phyloP scores from a whole-genome alignment of 2,329 filamentous ascomycete species.

The Monilinia polystroma region DNA sequence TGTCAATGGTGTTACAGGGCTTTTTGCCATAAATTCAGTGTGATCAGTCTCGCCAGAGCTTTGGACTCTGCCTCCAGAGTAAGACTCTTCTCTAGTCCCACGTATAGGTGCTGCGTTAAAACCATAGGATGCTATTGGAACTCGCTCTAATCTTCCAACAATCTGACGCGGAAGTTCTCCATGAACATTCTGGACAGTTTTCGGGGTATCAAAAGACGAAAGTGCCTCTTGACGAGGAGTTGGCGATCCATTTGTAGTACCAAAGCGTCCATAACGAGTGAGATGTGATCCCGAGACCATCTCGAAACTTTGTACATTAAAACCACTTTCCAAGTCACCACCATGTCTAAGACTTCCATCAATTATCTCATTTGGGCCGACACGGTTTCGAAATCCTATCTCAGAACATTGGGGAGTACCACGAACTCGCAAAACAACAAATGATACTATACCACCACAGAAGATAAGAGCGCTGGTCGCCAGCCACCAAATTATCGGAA shows the following conservation, averaged over 20 bases:
- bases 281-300: not conserved
- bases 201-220: not conserved
- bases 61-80: not conserved
- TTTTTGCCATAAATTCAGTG: not conserved
- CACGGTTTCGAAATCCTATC: not conserved
- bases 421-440: not conserved
- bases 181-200: not conserved
- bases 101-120: not conserved
- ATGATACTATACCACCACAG: not conserved
- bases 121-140: not conserved
- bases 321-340: not conserved
- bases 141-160: not conserved
- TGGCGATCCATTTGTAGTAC: too few relatives aligned
- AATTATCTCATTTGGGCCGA: not conserved
- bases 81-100: not conserved
- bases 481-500: conserved; percentile 4
- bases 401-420: not conserved
- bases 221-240: not conserved
- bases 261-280: too few relatives aligned
- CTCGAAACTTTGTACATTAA: not conserved
- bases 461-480: not conserved
- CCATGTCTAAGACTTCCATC: not conserved
- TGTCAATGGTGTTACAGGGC: not conserved
- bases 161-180: not conserved
- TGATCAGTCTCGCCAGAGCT: not conserved